Evolutionary conservation across 257 asterid species (phyloP), one percentile per base, ranked within the genome.

Genomic region (Plectranthus barbatus): DNA sequence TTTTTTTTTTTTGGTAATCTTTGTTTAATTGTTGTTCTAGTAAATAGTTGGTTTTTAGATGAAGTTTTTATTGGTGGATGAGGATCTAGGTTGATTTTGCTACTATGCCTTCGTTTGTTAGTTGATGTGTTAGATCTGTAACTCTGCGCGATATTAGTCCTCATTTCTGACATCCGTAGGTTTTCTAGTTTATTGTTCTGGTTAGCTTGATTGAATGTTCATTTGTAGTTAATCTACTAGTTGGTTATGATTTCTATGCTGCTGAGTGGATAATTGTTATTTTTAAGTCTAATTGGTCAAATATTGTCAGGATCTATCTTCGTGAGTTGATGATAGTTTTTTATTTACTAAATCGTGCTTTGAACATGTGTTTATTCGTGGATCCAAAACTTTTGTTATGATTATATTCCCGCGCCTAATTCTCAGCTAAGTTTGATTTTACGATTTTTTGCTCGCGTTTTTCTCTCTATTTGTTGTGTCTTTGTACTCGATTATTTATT

Each of bases 41-140:
- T 11, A 12, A 5, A 0, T 26, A 3, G 9, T 37, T 53, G 56
- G 45, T 6, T 51, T n/a, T n/a, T n/a, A n/a, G n/a, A n/a, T n/a
- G n/a, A n/a, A n/a, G 14, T 13, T 31, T 20, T 42, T 50, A 0
- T 6, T 68, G 72, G n/a, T n/a, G n/a, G n/a, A n/a, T n/a, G n/a
- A n/a, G n/a, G 72, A 61, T 69, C 61, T 54, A 15, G 23, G 55
- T 51, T 68, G 21, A 40, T 59, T 51, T 34, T 26, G n/a, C 33
- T 61, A 1, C 7, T 12, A 11, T 1, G 51, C 41, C 19, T 71
- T 73, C 39, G 52, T 62, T 46, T 47, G 20, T 34, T 15, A 7
- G 12, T 2, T 34, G 31, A 4, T 19, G 51, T 19, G 12, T 41
- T 37, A 74, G 80, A 71, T 76, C 81, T 76, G 72, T 4, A 24